phyloP scores from a whole-genome alignment of 345 rosid genomes.

The Camelina laxa region DNA sequence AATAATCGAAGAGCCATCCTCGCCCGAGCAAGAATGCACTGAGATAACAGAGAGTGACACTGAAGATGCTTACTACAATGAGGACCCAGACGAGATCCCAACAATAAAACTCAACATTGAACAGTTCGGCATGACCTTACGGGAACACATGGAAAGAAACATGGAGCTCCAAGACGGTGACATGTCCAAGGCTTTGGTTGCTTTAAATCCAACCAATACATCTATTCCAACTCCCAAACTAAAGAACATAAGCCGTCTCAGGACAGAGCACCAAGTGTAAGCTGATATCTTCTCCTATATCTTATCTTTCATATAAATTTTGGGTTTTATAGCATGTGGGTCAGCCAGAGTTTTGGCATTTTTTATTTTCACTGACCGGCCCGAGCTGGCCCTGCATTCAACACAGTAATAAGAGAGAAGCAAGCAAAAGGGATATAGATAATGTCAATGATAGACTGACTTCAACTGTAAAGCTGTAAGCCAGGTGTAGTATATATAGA shows the following conservation, averaged over 20 bases:
- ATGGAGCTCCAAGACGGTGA: constrained; percentile 78
- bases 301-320: constrained; percentile 14
- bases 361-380: not conserved
- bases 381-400: not conserved
- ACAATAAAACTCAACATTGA: constrained; percentile 68
- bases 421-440: not conserved
- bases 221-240: constrained; percentile 74
- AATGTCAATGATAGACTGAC: not conserved
- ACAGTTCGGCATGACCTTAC: constrained; percentile 63
- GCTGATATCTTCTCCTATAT: constrained; percentile 43
- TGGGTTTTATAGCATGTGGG: constrained; percentile 24
- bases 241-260: constrained; percentile 77
- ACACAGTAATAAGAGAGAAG: not conserved
- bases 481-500: no score
- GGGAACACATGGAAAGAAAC: constrained; percentile 62
- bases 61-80: constrained; percentile 62
- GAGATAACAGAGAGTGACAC: constrained; percentile 65
- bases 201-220: constrained; percentile 68
- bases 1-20: constrained; percentile 82
- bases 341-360: not conserved
- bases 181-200: constrained; percentile 84
- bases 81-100: constrained; percentile 85
- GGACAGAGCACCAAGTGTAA: constrained; percentile 98
- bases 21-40: constrained; percentile 65
- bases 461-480: no score